Percentiles rank a stretch among this genome's conserved stretches.
phyloP scores from a whole-genome alignment of 2,329 filamentous ascomycete species.

The Hysterium pulicare region DNA sequence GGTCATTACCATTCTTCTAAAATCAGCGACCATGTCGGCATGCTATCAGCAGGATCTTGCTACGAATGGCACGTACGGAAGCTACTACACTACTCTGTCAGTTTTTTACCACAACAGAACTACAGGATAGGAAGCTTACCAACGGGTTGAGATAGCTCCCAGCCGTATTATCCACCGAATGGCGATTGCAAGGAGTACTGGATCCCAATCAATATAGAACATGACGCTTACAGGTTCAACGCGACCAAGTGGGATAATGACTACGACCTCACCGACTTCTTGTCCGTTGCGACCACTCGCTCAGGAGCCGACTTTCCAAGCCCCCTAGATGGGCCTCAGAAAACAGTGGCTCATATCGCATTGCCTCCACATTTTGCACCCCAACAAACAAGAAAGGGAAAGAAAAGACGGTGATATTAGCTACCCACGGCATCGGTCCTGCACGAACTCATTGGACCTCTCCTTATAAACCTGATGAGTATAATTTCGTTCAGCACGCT shows the following conservation, averaged over 20 bases:
- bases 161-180: neutral
- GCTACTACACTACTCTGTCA: conserved; percentile 9
- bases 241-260: neutral
- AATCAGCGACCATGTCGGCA: conserved; percentile 3
- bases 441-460: conserved; percentile 33
- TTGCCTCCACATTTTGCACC: conserved; percentile 12
- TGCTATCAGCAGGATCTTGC: conserved; percentile 4
- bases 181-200: neutral
- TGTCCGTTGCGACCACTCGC: neutral
- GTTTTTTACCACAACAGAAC: neutral
- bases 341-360: conserved; percentile 2
- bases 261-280: neutral
- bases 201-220: neutral
- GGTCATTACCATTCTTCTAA: conserved; percentile 11
- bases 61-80: conserved; percentile 6
- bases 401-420: conserved; percentile 25
- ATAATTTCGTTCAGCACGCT: conserved; percentile 34
- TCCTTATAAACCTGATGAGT: conserved; percentile 19
- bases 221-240: neutral
- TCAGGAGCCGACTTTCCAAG: neutral
- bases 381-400: conserved; percentile 9
- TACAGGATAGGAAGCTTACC: neutral
- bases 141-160: neutral
- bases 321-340: neutral
- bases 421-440: conserved; percentile 32